Conservation (phyloP, 805 yeast species). For the Kregervanrija fluxuum region DNA sequence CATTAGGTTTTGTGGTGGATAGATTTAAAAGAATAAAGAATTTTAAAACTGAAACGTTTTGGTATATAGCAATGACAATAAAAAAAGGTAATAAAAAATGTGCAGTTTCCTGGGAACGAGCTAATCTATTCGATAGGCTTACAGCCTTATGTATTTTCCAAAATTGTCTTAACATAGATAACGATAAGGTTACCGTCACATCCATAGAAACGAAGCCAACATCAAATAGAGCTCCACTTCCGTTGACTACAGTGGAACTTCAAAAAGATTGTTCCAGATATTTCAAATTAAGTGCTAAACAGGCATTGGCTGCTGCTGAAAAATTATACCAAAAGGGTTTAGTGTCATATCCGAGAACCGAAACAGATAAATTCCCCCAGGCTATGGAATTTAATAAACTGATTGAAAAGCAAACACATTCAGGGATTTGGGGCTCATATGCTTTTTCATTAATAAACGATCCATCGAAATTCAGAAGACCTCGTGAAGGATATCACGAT, state of each 20-base stretch:
- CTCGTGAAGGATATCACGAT: conserved; percentile 75
- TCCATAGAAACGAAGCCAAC: conserved; percentile 55
- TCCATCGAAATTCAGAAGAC: conserved; percentile 41
- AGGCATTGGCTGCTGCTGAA: conserved; percentile 74
- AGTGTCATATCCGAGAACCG: conserved; percentile 95
- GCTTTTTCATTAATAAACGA: conserved; percentile 39
- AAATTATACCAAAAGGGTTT: conserved; percentile 78
- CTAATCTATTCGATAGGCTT: conserved; percentile 65
- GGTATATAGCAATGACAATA: conserved; percentile 58
- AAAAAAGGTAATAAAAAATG: conserved; percentile 35
- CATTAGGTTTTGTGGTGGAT: conserved; percentile 93
- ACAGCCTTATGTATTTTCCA: conserved; percentile 60
- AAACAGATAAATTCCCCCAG: conserved; percentile 80
- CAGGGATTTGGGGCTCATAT: conserved; percentile 64
- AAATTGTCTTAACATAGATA: conserved; percentile 42
- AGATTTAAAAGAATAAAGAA: conserved; percentile 67
- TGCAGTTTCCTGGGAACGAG: conserved; percentile 64
- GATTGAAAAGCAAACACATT: conserved; percentile 51
- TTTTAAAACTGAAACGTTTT: conserved; percentile 73
- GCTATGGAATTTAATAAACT: conserved; percentile 63
- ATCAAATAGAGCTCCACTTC: conserved; percentile 74
- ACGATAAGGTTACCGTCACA: conserved; percentile 43
- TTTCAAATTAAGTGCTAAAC: conserved; percentile 74
- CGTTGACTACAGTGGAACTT: conserved; percentile 88
- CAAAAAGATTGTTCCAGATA: conserved; percentile 78